Evolutionary conservation across 768 basidiomycete genomes (phyloP), one percentile per base, ranked within the genome.

Genomic region (Agrocybe pediades): DNA sequence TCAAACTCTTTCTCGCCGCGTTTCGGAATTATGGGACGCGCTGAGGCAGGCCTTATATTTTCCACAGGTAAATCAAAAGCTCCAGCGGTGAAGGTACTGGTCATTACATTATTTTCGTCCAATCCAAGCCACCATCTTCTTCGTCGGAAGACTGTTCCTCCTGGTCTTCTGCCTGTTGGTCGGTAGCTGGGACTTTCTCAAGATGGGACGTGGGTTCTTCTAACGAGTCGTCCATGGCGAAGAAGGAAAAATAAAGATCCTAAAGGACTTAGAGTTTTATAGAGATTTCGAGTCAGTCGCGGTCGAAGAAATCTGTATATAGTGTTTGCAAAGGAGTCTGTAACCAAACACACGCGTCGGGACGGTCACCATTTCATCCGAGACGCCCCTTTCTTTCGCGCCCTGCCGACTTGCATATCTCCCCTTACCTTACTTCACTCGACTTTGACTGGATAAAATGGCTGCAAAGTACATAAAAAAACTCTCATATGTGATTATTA

Each of bases 1-100:
- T 98, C 96, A 60, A 94, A 98, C 59, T 98, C 95, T 67, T 99
- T 98, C 71, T 98, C 97, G 1, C 97, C 97, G 23, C 97, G 84
- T 69, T 92, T 95, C 6, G 97, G 97, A 46, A 99, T 95, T 2
- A 90, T 76, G 2, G 89, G 90, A 36, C 86, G 81, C 4, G 72
- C 65, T 29, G 71, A 63, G 23, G 68, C 66, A 50, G 76, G 73
- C 17, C 78, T 80, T 54, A 19, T 51, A 46, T 17, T 49, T 24
- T 24, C 48, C 53, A 59, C 29, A 8, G 41, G 46, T 24, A 49
- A 44, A 39, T 41, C 45, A 30, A 25, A 9, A 41, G 24, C 16
- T 7, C 13, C 30, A 17, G 33, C 13, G 25, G 41, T n/a, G 24
- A 46, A 27, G 17, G 13, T n/a, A 33, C 23, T 53, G 33, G 33